Evolutionary conservation across 2,329 filamentous ascomycete species (phyloP).

Genomic region (Cladophialophora psammophila): DNA sequence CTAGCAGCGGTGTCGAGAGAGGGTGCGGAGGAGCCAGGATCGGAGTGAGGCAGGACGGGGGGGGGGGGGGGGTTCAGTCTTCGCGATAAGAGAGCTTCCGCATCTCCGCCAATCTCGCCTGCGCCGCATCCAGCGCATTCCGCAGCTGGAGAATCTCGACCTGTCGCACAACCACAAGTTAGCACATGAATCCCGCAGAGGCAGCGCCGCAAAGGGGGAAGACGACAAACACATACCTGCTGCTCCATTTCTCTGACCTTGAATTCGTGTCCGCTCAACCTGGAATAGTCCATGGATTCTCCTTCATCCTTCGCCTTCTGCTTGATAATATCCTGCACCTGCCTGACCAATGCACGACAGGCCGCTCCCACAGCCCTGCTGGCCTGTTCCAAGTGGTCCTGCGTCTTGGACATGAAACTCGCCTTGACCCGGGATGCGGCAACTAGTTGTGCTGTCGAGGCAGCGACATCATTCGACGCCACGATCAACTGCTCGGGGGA

Average conservation of each 20-base stretch:
- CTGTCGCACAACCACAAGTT: slow-evolving; percentile 54
- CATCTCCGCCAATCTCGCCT: slow-evolving; percentile 92
- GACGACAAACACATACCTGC: slow-evolving; percentile 70
- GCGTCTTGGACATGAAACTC: slow-evolving; percentile 95
- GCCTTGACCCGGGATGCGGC: slow-evolving; percentile 96
- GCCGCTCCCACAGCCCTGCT: slow-evolving; percentile 92
- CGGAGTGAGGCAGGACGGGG: no score
- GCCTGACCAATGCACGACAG: slow-evolving; percentile 84
- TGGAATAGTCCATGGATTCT: slow-evolving; percentile 84
- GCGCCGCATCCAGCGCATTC: slow-evolving; percentile 79
- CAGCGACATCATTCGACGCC: slow-evolving; percentile 94
- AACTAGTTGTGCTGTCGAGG: slow-evolving; percentile 94
- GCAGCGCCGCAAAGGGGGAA: slow-evolving; percentile 29
- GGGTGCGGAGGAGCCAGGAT: no score
- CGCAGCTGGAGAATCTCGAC: slow-evolving; percentile 97
- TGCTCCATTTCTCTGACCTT: slow-evolving; percentile 99
- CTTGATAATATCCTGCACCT: slow-evolving; percentile 93
- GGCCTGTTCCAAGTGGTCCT: slow-evolving; percentile 87
- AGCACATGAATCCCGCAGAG: slow-evolving; percentile 32
- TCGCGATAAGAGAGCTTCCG: slow-evolving; percentile 94
- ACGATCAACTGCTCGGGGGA: slow-evolving; percentile 97
- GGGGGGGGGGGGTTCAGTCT: slow-evolving; percentile 53
- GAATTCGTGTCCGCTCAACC: slow-evolving; percentile 92
- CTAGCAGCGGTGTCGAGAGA: no score
- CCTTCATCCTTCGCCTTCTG: slow-evolving; percentile 79